Conservation (phyloP, 352 stramenopile genomes). For the Phytophthora nicotianae region DNA sequence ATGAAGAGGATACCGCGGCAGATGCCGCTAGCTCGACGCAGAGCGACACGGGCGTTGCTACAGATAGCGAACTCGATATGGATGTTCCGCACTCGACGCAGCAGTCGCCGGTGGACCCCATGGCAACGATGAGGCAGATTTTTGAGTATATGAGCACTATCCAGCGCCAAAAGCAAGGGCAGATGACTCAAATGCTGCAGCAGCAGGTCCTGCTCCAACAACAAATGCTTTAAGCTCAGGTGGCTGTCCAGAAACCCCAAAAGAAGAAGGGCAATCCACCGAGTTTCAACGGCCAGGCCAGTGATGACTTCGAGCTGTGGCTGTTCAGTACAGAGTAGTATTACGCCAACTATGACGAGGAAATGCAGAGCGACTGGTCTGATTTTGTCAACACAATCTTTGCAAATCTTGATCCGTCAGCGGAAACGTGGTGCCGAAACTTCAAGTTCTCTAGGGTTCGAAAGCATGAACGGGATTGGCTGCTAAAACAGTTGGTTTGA, state of each 20-base stretch:
- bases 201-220: conserved; percentile 12
- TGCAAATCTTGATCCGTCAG: conserved; percentile 2
- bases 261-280: conserved; percentile 9
- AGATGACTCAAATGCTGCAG: conserved; percentile 12
- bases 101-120: neutral
- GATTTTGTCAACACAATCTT: conserved; percentile 15
- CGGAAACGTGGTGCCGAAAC: conserved; percentile 5
- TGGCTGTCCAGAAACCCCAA: conserved; percentile 3
- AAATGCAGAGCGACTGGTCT: conserved; percentile 8
- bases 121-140: conserved; percentile 2
- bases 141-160: conserved; percentile 1
- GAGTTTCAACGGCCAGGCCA: neutral
- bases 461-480: too few relatives aligned
- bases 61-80: neutral
- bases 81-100: neutral
- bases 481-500: neutral
- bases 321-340: conserved; percentile 6
- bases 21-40: neutral
- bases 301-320: conserved; percentile 7
- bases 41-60: neutral
- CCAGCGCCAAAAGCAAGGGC: conserved; percentile 8
- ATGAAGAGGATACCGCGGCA: neutral
- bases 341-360: neutral
- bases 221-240: conserved; percentile 10
- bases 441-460: too few relatives aligned